Evolutionary conservation across 352 stramenopile species (phyloP), one percentile per base, ranked within the genome.

Genomic region (Thraustochytrium aureum): DNA sequence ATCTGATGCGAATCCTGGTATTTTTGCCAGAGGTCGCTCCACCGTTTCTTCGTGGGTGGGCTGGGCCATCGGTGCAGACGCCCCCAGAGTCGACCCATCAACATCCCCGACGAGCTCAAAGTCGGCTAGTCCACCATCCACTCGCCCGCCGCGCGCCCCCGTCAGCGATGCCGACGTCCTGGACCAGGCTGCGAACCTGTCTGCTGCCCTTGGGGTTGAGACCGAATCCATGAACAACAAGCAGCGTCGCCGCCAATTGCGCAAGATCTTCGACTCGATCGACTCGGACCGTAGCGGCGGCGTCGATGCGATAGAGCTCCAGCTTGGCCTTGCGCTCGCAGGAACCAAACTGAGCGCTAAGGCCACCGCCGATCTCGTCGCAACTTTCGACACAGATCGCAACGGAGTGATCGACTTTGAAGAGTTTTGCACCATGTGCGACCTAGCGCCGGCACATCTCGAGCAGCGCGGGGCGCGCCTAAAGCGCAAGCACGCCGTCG

Each of bases 391-490:
- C 50, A 67, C 69, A 12, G 54, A 79, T 30, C 50, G 26, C 30
- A 32, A 79, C 61, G 69, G 69, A 14, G 20, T 22, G 37, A 79
- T 79, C n/a, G 69, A 79, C 56, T 72, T 79, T 56, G 43, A 79
- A 14, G 69, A 79, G 56, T 79, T 79, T 38, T 72, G 69, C 35
- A 52, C 50, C 26, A 79, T 79, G 50, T 79, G 69, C 56, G 50
- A 79, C 5, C 69, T 79, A 30, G 69, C 69, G 39, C 69, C 67
- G 12, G 30, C 14, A 39, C 54, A 35, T 22, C 54, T 76, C 5
- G 41, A 45, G 26, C 7, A 64, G n/a, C 10, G n/a, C 26, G n/a
- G 14, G 26, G 26, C 56, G 17, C 17, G 26, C 17, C 17, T 22
- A n/a, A n/a, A n/a, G n/a, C n/a, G n/a, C n/a, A n/a, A n/a, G n/a